A percentile compares a stretch with the other conserved stretches of the same genome.
phyloP scores from a whole-genome alignment of 495 filamentous ascomycete genomes.

The Aspergillus haitiensis region DNA sequence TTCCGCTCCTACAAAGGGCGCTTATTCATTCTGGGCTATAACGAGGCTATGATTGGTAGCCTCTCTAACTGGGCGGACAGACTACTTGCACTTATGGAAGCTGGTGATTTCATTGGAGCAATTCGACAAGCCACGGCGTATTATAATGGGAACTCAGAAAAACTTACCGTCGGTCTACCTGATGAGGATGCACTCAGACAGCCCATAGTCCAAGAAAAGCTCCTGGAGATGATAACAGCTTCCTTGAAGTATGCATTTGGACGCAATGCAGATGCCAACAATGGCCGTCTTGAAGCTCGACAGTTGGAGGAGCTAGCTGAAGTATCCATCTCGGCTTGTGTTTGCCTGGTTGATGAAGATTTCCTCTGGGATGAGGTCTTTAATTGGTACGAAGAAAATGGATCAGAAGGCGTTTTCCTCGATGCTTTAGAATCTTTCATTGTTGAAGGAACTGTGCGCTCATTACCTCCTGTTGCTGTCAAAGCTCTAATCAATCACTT shows the following conservation, averaged over 20 bases:
- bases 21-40: constrained; percentile 85
- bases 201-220: constrained; percentile 78
- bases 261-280: constrained; percentile 51
- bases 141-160: constrained; percentile 84
- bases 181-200: constrained; percentile 78
- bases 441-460: constrained; percentile 69
- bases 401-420: constrained; percentile 72
- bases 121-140: constrained; percentile 89
- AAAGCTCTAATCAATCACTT: constrained; percentile 84
- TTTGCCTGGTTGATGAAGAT: constrained; percentile 70
- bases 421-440: constrained; percentile 85
- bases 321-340: constrained; percentile 79
- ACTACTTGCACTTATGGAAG: constrained; percentile 92
- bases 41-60: constrained; percentile 83
- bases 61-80: constrained; percentile 99
- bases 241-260: constrained; percentile 89
- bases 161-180: constrained; percentile 87
- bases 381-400: constrained; percentile 79
- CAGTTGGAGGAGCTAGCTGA: constrained; percentile 77
- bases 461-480: constrained; percentile 77
- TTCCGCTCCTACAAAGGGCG: constrained; percentile 94
- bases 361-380: constrained; percentile 92
- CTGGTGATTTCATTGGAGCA: constrained; percentile 87
- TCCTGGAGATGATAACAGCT: constrained; percentile 91
- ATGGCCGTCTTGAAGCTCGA: constrained; percentile 48